A percentile compares a stretch with the other conserved stretches of the same genome.
phyloP scores from a whole-genome alignment of 2,329 filamentous ascomycete genomes.

The Aspergillus tanneri region DNA sequence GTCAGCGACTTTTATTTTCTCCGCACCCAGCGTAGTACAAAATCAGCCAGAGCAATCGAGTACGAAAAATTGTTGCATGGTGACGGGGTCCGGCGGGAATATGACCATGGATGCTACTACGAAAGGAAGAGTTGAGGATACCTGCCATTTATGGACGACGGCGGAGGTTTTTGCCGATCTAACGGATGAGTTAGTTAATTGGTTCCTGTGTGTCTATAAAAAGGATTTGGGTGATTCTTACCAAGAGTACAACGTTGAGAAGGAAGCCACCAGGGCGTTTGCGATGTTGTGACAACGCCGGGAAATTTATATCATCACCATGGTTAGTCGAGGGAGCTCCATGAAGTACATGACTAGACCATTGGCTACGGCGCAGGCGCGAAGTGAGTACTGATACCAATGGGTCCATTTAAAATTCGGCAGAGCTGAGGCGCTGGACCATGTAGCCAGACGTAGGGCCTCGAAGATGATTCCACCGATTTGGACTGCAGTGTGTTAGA shows the following conservation, averaged over 20 bases:
- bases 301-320: slow-evolving; percentile 69
- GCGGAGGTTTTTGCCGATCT: slow-evolving; percentile 85
- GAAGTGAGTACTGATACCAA: slow-evolving; percentile 83
- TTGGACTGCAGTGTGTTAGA: slow-evolving; percentile 70
- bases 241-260: slow-evolving; percentile 77
- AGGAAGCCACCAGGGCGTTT: slow-evolving; percentile 72
- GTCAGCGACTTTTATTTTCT: slow-evolving; percentile 44
- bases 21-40: slow-evolving; percentile 59
- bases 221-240: slow-evolving; percentile 45
- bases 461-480: slow-evolving; percentile 73
- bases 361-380: slow-evolving; percentile 77
- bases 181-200: slow-evolving; percentile 15
- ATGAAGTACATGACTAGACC: slow-evolving; percentile 63
- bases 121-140: slow-evolving; percentile 77
- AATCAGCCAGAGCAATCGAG: slow-evolving; percentile 63
- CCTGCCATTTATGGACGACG: slow-evolving; percentile 76
- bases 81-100: slow-evolving; percentile 70
- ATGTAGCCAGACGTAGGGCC: slow-evolving; percentile 74
- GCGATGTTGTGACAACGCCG: slow-evolving; percentile 60
- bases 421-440: slow-evolving; percentile 72
- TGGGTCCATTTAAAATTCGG: slow-evolving; percentile 81
- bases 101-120: slow-evolving; percentile 71
- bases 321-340: slow-evolving; percentile 65
- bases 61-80: slow-evolving; percentile 71
- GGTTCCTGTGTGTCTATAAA: not conserved